Evolutionary conservation across 1,284 basidiomycete genomes (phyloP), one percentile per base, ranked within the genome.

Genomic region (Apiotrichum akiyoshidainum): DNA sequence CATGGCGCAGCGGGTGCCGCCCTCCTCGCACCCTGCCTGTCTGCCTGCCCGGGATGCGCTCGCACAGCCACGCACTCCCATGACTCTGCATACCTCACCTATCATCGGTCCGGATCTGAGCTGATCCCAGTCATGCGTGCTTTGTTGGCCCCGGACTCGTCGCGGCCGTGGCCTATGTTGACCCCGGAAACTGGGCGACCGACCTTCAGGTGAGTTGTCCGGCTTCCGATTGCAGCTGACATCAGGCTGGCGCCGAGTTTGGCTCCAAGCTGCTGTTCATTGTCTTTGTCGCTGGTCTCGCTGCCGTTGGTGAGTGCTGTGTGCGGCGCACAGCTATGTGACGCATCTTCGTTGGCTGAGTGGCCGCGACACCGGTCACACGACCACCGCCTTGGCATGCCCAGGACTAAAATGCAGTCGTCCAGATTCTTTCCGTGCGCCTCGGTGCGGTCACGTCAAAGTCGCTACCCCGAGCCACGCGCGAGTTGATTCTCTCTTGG

Each of bases 191-290:
- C 55, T 71, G 70, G 69, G 71, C 71, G 33, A 73, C 71, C 1
- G 69, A 71, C 60, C 59, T 70, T 17, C 46, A 47, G 47, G 42
- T 45, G 42, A 1, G 42, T 45, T 10, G n/a, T 4, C n/a, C 4
- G 41, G 4, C 41, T 4, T 19, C 41, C 16, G 87, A 88, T 72
- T 77, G 89, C 19, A 83, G 86, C 42, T 45, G 42, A 45, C 42
- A 22, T 10, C n/a, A 45, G 71, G 87, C 87, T 9, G 89, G 88
- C 12, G 86, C 87, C 11, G 73, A 84, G 62, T 90, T 83, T 71
- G 92, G 92, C 0, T 95, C 93, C 80, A 85, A 86, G 65, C 83
- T 95, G 35, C 83, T 96, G 41, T 93, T 94, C 71, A 83, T 95
- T 51, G 86, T 96, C 13, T 82, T 96, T 2, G 71, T 95, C 17